Base-by-base conservation (phyloP, 2,329 filamentous ascomycete species). In the Cladobotryum mycophilum region DNA sequence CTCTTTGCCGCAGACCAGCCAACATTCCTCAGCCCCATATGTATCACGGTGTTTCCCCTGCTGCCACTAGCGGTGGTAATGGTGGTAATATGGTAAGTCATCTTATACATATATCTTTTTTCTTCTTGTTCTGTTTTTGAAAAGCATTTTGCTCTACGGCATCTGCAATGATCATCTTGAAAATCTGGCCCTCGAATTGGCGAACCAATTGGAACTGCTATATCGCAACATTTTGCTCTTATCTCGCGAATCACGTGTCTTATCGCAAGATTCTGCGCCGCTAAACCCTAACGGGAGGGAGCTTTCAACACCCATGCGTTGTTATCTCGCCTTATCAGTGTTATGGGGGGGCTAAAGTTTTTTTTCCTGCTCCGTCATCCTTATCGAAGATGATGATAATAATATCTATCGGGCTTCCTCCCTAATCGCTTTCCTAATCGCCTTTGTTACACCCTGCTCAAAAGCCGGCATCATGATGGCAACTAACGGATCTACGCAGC, bases 401-500 rank as follows among this genome's bases (percentile, higher is more conserved):
- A 18, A 48, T 61, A 63, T 67, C 58, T 56, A 60, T 60, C 55
- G 56, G 53, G 50, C 57, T 58, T 56, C 51, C 60, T 60, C 58
- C 61, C 60, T 55, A 60, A 53, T 60, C 49, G 53, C 53, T 54
- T 52, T 36, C 47, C 44, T 44, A 55, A 58, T 52, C 51, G 54
- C 60, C 43, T 51, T 50, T 37, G 38, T 57, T 56, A 49, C 54
- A 53, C 55, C 53, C 53, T 64, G 67, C 60, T 54, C 64, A 66
- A 65, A 65, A 68, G 67, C 67, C 55, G 63, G 55, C 60, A 68
- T 60, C 52, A 73, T 72, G 68, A 72, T 79, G 75, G 75, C 76
- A 56, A 76, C 78, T 68, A 75, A 81, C 70, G 77, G 82, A 75
- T 73, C 75, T 51, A 78, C 83, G 74, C 86, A 97, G 90, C 91